Evolutionary conservation across 495 filamentous ascomycete genomes (phyloP), one percentile per base, ranked within the genome.

Genomic region (Hypomontagnella monticulosa): DNA sequence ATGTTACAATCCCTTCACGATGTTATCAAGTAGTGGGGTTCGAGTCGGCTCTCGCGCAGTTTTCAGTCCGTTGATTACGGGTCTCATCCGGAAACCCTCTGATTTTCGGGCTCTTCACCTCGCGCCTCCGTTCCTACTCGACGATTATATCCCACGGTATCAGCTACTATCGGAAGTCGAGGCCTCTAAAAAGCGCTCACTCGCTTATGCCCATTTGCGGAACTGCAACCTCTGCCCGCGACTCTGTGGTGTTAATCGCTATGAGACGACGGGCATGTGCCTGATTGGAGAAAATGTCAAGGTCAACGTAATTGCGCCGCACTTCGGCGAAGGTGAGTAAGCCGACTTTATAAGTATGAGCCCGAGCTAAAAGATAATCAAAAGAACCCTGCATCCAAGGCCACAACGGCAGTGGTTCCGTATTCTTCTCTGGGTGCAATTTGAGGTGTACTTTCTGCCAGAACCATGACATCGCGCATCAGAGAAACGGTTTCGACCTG

Each of bases 391-490:
- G 89, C 71, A 86, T 93, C 34, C 89, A 92, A 71, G 90, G 90
- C 15, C 87, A 88, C 67, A 82, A 89, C 70, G 90, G 91, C 8
- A 88, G 84, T 58, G 91, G 90, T 38, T 82, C 86, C 6, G 89
- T 93, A 48, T 93, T 93, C 79, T 92, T 93, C 71, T 76, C 71
- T 6, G 71, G 71, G 10, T 93, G 89, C 69, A 92, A 91, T 73
- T 71, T 92, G 34, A 84, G 89, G 12, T 93, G 91, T 71, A 88
- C 91, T 0, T 93, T 93, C 70, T 94, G 91, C 73, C 90, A 93
- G 72, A 93, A 93, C 76, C 84, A 92, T 74, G 90, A 91, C 44
- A 93, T 93, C 36, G 82, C 89, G 1, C 90, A 93, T 62, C 83
- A 87, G 68, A 79, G 85, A 6, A 90, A 89, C 47, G 90, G 90